Evolutionary conservation across 106 monocot genomes (phyloP).

Genomic region (Dendrobium chrysotoxum): DNA sequence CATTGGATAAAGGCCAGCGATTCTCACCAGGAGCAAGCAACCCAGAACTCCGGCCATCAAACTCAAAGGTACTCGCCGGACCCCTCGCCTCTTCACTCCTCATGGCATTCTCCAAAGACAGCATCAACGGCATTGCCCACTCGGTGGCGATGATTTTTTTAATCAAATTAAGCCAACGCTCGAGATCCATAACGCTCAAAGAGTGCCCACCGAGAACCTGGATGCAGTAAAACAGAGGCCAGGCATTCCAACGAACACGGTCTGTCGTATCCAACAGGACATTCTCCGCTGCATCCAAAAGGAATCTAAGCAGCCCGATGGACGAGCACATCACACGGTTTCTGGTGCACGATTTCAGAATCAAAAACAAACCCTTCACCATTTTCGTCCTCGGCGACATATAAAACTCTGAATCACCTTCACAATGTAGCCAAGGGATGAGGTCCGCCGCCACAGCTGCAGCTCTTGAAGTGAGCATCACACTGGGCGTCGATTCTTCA

Average conservation of each 20-base stretch:
- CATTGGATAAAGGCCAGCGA: conserved; percentile 91
- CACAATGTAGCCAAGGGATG: conserved; percentile 57
- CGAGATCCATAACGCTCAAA: conserved; percentile 54
- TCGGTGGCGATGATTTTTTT: conserved; percentile 44
- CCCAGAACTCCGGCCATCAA: conserved; percentile 96
- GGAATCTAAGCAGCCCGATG: conserved; percentile 48
- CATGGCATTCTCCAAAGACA: conserved; percentile 80
- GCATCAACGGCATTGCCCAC: conserved; percentile 56
- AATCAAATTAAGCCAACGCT: conserved; percentile 60
- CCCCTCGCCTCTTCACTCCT: conserved; percentile 61
- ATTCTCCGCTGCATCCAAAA: conserved; percentile 50
- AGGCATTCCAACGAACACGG: conserved; percentile 42
- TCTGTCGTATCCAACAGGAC: conserved; percentile 21
- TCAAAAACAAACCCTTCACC: conserved; percentile 55
- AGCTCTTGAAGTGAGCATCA: conserved; percentile 69
- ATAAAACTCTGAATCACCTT: conserved; percentile 38
- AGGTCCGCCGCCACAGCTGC: conserved; percentile 60
- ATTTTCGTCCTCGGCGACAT: conserved; percentile 72
- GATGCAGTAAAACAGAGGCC: conserved; percentile 57
- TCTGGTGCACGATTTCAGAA: conserved; percentile 57
- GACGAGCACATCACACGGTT: conserved; percentile 86
- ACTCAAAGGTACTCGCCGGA: conserved; percentile 74
- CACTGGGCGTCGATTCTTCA: conserved; percentile 33
- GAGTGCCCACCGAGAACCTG: conserved; percentile 77
- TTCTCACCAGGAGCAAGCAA: conserved; percentile 82